Conservation (phyloP, 1,139 yeast species). For the Scheffersomyces cryptocercus region DNA sequence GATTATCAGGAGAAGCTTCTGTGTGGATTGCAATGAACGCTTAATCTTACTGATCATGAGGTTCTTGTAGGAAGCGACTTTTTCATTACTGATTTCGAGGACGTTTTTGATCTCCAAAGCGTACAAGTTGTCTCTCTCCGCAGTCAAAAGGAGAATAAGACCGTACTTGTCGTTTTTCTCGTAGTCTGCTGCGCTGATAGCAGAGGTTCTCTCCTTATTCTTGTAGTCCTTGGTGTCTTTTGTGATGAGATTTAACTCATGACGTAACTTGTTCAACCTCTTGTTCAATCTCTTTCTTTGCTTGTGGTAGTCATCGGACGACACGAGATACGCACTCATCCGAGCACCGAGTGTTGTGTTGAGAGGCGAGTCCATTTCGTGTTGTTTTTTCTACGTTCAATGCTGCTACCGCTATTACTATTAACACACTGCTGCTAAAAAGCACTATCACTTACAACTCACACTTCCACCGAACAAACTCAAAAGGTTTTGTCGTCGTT, state of each 20-base stretch:
- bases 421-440: too few relatives aligned
- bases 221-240: slow-evolving; percentile 58
- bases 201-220: slow-evolving; percentile 42
- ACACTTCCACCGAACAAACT: too few relatives aligned
- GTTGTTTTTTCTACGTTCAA: neutral
- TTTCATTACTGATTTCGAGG: slow-evolving; percentile 53
- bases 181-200: slow-evolving; percentile 49
- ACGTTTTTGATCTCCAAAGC: slow-evolving; percentile 64
- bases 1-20: slow-evolving; percentile 41
- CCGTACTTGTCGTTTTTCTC: slow-evolving; percentile 48
- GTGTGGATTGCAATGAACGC: slow-evolving; percentile 52
- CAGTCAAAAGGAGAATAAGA: slow-evolving; percentile 49
- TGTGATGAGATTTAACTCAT: slow-evolving; percentile 54
- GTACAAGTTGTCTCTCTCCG: slow-evolving; percentile 70
- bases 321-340: slow-evolving; percentile 48
- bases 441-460: too few relatives aligned
- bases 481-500: too few relatives aligned
- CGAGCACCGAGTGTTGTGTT: slow-evolving; percentile 49
- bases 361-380: slow-evolving; percentile 35
- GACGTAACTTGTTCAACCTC: slow-evolving; percentile 56
- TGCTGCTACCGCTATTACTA: too few relatives aligned
- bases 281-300: slow-evolving; percentile 49
- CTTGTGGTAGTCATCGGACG: slow-evolving; percentile 52
- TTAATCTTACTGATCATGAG: slow-evolving; percentile 69
- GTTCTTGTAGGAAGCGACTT: slow-evolving; percentile 42